A percentile compares a stretch with the other conserved stretches of the same genome.
phyloP scores from a whole-genome alignment of 2,329 filamentous ascomycete species.

The Rasamsonia emersonii region DNA sequence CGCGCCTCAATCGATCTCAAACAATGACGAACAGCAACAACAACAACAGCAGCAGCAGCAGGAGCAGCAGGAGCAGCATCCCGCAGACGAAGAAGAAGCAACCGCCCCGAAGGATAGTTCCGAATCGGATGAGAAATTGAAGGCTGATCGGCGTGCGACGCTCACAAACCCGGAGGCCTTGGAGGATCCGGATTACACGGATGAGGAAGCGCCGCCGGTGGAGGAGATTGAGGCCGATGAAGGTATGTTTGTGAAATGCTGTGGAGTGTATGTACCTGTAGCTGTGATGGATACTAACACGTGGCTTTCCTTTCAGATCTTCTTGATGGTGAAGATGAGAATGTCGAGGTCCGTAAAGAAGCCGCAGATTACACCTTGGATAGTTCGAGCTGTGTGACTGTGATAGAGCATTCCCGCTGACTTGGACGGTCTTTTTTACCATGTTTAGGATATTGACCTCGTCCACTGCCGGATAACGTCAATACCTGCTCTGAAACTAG shows the following conservation, averaged over 20 bases:
- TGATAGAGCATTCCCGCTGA: too few species aligned
- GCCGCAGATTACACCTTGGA: too few species aligned
- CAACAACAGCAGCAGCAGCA: conserved; percentile 1
- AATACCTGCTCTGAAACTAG: conserved; percentile 67
- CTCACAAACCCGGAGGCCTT: conserved; percentile 73
- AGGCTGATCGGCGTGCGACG: conserved; percentile 56
- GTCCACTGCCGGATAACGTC: conserved; percentile 79
- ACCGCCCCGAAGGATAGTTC: conserved; percentile 32
- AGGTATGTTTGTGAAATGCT: conserved; percentile 41
- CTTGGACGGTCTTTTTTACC: conserved; percentile 8
- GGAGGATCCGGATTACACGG: conserved; percentile 78
- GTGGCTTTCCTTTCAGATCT: conserved; percentile 37
- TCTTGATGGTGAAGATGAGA: conserved; percentile 48
- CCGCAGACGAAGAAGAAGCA: conserved; percentile 2
- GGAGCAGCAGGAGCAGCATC: not conserved
- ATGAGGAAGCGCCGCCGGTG: conserved; percentile 56
- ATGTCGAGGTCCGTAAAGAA: conserved; percentile 45
- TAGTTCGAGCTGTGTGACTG: conserved; percentile 1
- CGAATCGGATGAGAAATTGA: conserved; percentile 40
- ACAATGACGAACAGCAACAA: not conserved
- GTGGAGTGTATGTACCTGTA: too few species aligned
- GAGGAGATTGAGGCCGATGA: conserved; percentile 76
- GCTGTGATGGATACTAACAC: not conserved
- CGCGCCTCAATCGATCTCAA: not conserved
- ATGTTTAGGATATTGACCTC: conserved; percentile 66